Conservation (phyloP, 106 monocot genomes). For the Cymbidium sinense region DNA sequence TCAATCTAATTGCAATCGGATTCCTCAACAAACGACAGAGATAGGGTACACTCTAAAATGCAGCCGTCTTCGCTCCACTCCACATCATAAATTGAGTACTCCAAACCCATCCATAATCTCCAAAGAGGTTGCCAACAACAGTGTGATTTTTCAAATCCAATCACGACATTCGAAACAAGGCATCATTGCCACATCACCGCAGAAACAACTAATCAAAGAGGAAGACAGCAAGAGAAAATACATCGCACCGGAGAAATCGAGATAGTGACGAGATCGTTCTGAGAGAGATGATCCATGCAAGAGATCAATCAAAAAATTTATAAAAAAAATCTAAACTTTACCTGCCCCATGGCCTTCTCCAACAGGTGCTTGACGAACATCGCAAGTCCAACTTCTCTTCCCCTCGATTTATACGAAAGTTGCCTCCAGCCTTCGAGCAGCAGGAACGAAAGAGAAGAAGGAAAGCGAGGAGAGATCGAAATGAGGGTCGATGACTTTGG, state of each 20-base stretch:
- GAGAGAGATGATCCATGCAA: not conserved
- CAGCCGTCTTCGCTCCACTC: not conserved
- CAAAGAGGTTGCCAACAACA: not conserved
- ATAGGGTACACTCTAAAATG: not conserved
- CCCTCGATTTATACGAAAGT: not conserved
- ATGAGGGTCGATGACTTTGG: not conserved
- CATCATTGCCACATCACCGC: not conserved
- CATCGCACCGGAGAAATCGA: not conserved
- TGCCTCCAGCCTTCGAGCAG: not conserved
- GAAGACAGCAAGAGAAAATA: not conserved
- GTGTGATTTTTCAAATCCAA: not conserved
- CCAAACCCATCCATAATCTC: not conserved
- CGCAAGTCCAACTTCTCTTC: not conserved
- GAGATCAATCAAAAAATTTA: not conserved
- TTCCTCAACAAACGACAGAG: not conserved
- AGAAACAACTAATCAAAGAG: not conserved
- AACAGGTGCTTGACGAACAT: conserved; percentile 11
- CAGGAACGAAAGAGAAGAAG: not conserved
- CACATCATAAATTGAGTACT: not conserved
- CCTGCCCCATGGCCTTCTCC: conserved; percentile 9
- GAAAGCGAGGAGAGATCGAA: not conserved
- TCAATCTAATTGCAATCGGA: not conserved
- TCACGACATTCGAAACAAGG: not conserved
- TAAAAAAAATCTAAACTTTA: not conserved
- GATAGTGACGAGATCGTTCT: not conserved